Evolutionary conservation across 2,329 filamentous ascomycete genomes (phyloP).

Genomic region (Cladosporium sp.): DNA sequence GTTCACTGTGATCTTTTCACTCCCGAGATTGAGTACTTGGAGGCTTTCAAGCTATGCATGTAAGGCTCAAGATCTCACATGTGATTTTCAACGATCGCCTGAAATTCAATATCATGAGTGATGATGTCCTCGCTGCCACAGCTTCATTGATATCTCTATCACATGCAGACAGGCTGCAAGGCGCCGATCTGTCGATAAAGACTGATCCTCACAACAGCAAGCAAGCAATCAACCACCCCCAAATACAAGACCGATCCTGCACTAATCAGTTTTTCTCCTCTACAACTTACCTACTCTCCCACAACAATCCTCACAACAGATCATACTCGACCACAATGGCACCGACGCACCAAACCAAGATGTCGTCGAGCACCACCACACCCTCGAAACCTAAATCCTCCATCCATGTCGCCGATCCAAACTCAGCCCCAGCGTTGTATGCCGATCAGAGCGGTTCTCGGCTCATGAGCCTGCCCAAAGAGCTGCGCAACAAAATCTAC

Average conservation of each 20-base stretch:
- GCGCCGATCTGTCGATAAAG: not conserved
- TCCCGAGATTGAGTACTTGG: too few relatives aligned
- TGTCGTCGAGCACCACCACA: not conserved
- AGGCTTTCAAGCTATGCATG: too few relatives aligned
- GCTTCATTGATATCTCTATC: not conserved
- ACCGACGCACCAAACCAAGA: not conserved
- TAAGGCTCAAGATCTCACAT: too few relatives aligned
- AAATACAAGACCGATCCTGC: too few relatives aligned
- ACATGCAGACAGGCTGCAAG: not conserved
- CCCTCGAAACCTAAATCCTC: not conserved
- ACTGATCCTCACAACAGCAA: not conserved
- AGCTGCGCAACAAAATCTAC: constrained; percentile 1
- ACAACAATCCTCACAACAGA: not conserved
- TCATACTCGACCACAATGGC: not conserved
- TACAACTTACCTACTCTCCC: too few relatives aligned
- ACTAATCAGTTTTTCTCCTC: not conserved
- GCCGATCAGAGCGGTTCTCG: constrained; percentile 4
- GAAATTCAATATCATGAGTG: too few relatives aligned
- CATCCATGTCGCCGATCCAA: not conserved
- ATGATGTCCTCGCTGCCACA: too few relatives aligned
- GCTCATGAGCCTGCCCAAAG: not conserved
- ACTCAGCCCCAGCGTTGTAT: not conserved
- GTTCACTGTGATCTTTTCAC: not conserved
- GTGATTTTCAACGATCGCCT: too few relatives aligned
- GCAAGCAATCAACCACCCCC: too few relatives aligned